Base-by-base conservation (phyloP, 2,329 filamentous ascomycete species). In the Aspergillus sp. region DNA sequence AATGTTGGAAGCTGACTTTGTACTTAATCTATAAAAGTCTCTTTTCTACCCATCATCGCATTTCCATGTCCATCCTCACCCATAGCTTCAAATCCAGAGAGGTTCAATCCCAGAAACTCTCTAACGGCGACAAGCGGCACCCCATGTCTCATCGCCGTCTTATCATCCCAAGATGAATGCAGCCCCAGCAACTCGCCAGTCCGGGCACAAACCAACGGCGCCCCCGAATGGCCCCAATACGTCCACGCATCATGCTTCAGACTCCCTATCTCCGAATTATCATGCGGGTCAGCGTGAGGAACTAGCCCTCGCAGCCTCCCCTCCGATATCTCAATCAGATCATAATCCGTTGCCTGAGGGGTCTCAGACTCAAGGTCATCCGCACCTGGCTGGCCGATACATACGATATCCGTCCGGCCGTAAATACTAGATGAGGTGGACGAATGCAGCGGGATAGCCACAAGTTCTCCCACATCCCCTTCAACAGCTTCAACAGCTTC, bases 171-270 rank as follows among this genome's bases (percentile, higher is more conserved):
- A 27, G 76, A 80, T 4, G 80, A 83, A 71, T 84, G 81, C 59
- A 85, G 58, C 2, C 81, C 82, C 0, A 83, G 68, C 55, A 84
- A 63, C 9, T 24, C 63, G 0, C 78, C 79, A 12, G 69, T 70
- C n/a, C 59, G 64, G 31, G 59, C 53, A 15, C 75, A 66, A n/a
- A 83, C 60, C 15, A 84, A 65, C 1, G 79, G 80, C 5, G 81
- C 82, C 3, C 81, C 81, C 21, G 77, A 82, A 64, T 84, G 81
- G 1, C 82, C 82, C 82, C 82, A 84, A 65, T 84, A 84, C 2
- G 81, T 84, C 82, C 82, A 84, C 56, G 79, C 81, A 63, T 80
- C 77, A 64, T 84, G 82, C 74, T 75, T 80, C 62, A 84, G 61
- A 0, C 76, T 76, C 1, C 81, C 82, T 53, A 84, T 84, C 23